A percentile compares a stretch with the other conserved stretches of the same genome.
phyloP scores from a whole-genome alignment of 1,284 basidiomycete genomes.

The Marasmius oreades region DNA sequence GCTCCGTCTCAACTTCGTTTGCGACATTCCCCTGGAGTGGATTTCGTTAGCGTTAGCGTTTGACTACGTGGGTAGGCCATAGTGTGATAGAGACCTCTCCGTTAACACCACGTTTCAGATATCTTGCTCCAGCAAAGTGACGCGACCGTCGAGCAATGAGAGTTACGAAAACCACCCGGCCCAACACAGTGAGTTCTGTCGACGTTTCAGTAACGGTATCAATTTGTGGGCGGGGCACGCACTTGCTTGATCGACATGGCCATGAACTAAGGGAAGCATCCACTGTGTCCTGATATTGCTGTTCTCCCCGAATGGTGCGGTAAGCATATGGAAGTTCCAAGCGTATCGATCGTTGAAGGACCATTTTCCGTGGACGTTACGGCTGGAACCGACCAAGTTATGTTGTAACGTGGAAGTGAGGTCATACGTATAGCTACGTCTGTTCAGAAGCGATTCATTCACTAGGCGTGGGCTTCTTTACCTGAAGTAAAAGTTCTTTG shows the following conservation, averaged over 20 bases:
- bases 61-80: neutral
- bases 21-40: slow-evolving; percentile 89
- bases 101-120: slow-evolving; percentile 93
- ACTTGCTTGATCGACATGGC: slow-evolving; percentile 99
- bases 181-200: slow-evolving; percentile 86
- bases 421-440: slow-evolving; percentile 88
- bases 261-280: slow-evolving; percentile 92
- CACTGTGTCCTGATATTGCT: slow-evolving; percentile 54
- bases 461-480: slow-evolving; percentile 28
- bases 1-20: slow-evolving; percentile 99
- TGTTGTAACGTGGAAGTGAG: slow-evolving; percentile 93
- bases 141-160: slow-evolving; percentile 92
- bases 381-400: slow-evolving; percentile 71
- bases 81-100: slow-evolving; percentile 57
- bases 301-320: slow-evolving; percentile 50
- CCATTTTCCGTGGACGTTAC: slow-evolving; percentile 44
- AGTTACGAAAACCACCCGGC: slow-evolving; percentile 89
- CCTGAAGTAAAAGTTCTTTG: slow-evolving; percentile 99
- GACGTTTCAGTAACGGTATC: neutral
- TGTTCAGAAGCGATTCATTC: slow-evolving; percentile 6
- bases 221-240: slow-evolving; percentile 27
- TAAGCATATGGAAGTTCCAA: slow-evolving; percentile 95
- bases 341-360: slow-evolving; percentile 89
- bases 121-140: slow-evolving; percentile 95
- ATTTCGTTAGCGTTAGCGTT: slow-evolving; percentile 4